A percentile compares a stretch with the other conserved stretches of the same genome.
phyloP scores from a whole-genome alignment of 1,139 yeast species.

The Suhomyces maxii region DNA sequence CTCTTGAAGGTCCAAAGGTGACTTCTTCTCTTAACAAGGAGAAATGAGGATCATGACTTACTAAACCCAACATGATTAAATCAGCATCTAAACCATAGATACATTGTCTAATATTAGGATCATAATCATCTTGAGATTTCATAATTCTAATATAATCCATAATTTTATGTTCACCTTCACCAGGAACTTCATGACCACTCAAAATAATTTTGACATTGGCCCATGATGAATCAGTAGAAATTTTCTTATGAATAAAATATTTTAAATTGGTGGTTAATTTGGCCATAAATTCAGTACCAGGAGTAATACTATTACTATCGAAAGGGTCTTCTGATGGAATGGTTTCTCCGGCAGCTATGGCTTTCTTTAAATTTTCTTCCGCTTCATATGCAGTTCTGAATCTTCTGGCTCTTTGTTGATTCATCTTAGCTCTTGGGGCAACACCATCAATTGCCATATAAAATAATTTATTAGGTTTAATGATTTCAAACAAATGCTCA shows the following conservation, averaged over 20 bases:
- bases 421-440: conserved; percentile 99
- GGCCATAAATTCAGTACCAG: conserved; percentile 98
- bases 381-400: conserved; percentile 96
- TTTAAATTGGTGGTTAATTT: conserved; percentile 79
- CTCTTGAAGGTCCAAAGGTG: conserved; percentile 66
- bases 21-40: conserved; percentile 95
- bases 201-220: conserved; percentile 77
- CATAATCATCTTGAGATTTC: conserved; percentile 70
- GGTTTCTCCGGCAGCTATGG: conserved; percentile 59
- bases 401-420: conserved; percentile 96
- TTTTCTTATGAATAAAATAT: conserved; percentile 88
- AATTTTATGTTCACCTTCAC: conserved; percentile 98
- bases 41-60: conserved; percentile 95
- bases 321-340: conserved; percentile 76
- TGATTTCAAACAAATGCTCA: conserved; percentile 86
- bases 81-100: conserved; percentile 98
- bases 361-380: conserved; percentile 68
- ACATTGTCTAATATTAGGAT: conserved; percentile 90
- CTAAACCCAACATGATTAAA: conserved; percentile 92
- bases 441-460: conserved; percentile 99
- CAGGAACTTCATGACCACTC: conserved; percentile 98
- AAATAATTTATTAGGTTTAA: conserved; percentile 82
- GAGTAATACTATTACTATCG: conserved; percentile 94
- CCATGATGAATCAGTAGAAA: conserved; percentile 91
- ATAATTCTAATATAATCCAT: conserved; percentile 90